Percentiles rank a stretch among this genome's conserved stretches.
These are phyloP conservation scores for Conoideocrella luteorostrata DNA, from an alignment of 2,329 filamentous ascomycete genomes.

Conservation along the genomic window DNA sequence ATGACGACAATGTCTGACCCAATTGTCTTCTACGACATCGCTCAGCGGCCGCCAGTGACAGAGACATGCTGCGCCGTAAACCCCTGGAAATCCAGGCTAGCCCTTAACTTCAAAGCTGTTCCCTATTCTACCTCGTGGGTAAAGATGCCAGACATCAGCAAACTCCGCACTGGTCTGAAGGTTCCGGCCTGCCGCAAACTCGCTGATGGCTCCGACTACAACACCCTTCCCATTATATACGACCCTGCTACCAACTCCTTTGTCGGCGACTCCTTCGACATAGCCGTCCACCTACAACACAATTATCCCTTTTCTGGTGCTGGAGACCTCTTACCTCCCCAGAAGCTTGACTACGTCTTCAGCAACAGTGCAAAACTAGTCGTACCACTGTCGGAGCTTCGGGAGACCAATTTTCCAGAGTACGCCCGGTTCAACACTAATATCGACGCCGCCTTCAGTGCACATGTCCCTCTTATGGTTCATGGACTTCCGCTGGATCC, in stretches of 20 bases:
- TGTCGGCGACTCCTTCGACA: constrained; percentile 60
- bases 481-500: constrained; percentile 45
- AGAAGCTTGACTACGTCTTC: constrained; percentile 34
- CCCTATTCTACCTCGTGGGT: constrained; percentile 39
- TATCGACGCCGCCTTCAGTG: constrained; percentile 48
- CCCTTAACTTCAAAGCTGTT: constrained; percentile 35
- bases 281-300: constrained; percentile 52
- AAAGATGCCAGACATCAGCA: constrained; percentile 42
- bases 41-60: constrained; percentile 22
- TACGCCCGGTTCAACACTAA: constrained; percentile 40
- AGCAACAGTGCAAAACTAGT: constrained; percentile 14
- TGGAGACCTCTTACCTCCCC: constrained; percentile 41
- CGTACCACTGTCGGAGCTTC: constrained; percentile 31
- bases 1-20: not conserved
- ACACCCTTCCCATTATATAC: constrained; percentile 52
- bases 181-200: constrained; percentile 46
- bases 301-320: constrained; percentile 34
- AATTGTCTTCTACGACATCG: constrained; percentile 37
- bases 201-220: constrained; percentile 50
- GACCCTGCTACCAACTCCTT: constrained; percentile 34
- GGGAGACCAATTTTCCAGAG: constrained; percentile 18
- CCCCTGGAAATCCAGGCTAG: constrained; percentile 28
- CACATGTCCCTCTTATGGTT: constrained; percentile 33
- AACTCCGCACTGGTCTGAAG: constrained; percentile 39
- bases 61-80: constrained; percentile 20